phyloP scores from a whole-genome alignment of 805 yeast genomes.

The Candida anglica region DNA sequence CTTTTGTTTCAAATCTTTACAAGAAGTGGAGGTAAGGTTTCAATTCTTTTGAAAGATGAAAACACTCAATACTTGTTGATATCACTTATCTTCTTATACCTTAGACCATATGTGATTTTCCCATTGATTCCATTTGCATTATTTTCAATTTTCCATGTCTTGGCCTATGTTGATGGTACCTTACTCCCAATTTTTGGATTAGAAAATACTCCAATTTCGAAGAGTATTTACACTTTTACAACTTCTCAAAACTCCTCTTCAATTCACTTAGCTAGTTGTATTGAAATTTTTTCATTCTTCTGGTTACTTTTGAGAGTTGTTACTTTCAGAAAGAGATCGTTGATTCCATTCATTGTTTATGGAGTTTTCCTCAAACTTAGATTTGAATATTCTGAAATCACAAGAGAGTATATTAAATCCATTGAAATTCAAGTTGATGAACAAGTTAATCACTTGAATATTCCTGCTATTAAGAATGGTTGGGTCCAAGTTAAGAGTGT shows the following conservation, averaged over 20 bases:
- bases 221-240: slow-evolving; percentile 37
- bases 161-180: slow-evolving; percentile 38
- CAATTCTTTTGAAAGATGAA: slow-evolving; percentile 31
- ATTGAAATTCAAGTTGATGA: slow-evolving; percentile 53
- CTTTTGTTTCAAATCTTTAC: slow-evolving; percentile 56
- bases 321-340: slow-evolving; percentile 59
- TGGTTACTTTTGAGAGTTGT: slow-evolving; percentile 49
- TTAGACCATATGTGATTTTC: slow-evolving; percentile 34
- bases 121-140: slow-evolving; percentile 31
- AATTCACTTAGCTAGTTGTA: slow-evolving; percentile 34
- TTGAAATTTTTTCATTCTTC: slow-evolving; percentile 41
- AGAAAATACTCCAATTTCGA: slow-evolving; percentile 23
- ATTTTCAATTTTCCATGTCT: slow-evolving; percentile 33
- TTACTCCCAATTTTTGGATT: slow-evolving; percentile 61
- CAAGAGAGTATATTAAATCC: slow-evolving; percentile 62
- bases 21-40: slow-evolving; percentile 21
- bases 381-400: slow-evolving; percentile 70
- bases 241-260: slow-evolving; percentile 32
- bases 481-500: slow-evolving; percentile 33
- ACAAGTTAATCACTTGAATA: slow-evolving; percentile 20
- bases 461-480: slow-evolving; percentile 31
- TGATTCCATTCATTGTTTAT: slow-evolving; percentile 53
- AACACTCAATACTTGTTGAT: slow-evolving; percentile 35
- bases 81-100: slow-evolving; percentile 24
- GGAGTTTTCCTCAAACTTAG: slow-evolving; percentile 69